A percentile compares a stretch with the other conserved stretches of the same genome.
Evolutionary conservation across 176 grass and related monocot species (phyloP).

Genomic region (Alopecurus myosuroides): DNA sequence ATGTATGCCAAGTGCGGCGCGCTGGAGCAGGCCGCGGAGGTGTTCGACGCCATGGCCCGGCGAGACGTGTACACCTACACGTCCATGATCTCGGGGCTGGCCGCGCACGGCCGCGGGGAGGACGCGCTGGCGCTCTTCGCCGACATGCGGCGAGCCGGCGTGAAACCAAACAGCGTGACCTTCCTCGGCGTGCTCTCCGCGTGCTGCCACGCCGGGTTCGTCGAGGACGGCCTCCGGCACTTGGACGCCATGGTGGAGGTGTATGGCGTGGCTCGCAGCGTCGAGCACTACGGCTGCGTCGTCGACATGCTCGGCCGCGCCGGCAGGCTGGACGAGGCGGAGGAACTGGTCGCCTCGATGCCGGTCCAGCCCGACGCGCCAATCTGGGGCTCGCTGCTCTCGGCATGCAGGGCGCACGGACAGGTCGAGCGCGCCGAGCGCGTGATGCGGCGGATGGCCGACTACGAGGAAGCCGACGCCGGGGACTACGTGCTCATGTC

Average conservation of each 20-base stretch:
- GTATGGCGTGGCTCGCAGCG: conserved; percentile 24
- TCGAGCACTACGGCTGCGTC: conserved; percentile 83
- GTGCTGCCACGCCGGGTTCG: conserved; percentile 58
- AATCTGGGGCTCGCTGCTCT: conserved; percentile 66
- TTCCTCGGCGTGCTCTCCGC: conserved; percentile 55
- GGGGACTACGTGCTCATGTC: conserved; percentile 66
- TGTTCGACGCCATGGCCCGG: conserved; percentile 43
- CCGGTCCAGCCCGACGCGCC: conserved; percentile 44
- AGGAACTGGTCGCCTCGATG: conserved; percentile 49
- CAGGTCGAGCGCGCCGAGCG: conserved; percentile 49
- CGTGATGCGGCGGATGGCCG: conserved; percentile 10
- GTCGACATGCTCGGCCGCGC: conserved; percentile 72
- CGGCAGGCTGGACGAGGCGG: conserved; percentile 42
- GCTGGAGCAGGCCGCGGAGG: conserved; percentile 38
- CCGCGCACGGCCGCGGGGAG: conserved; percentile 49
- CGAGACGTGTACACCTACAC: conserved; percentile 70
- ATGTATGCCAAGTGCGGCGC: conserved; percentile 87
- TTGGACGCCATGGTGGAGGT: conserved; percentile 15
- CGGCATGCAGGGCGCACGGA: conserved; percentile 40
- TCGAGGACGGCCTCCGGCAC: conserved; percentile 43
- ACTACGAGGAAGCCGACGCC: not conserved
- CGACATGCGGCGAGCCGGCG: conserved; percentile 35
- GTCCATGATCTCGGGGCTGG: conserved; percentile 52
- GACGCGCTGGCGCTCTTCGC: conserved; percentile 46
- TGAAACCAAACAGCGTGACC: conserved; percentile 55